Percentiles rank a stretch among this genome's conserved stretches.
These are phyloP conservation scores for Purpureocillium takamizusanense DNA, from an alignment of 2,329 filamentous ascomycete genomes.

Conservation along the genomic window DNA sequence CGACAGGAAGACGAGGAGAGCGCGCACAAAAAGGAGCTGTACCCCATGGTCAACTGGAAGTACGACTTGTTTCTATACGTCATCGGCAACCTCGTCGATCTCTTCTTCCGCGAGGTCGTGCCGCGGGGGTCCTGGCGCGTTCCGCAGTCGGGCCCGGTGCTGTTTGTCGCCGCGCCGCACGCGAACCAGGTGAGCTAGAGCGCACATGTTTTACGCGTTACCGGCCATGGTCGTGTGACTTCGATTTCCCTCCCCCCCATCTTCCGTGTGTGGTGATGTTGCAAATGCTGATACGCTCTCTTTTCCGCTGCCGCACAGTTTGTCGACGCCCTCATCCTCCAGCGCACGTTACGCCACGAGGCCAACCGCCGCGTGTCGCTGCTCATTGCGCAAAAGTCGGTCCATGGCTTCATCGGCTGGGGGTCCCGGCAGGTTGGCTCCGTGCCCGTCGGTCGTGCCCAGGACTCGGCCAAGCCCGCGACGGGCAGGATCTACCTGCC, in stretches of 20 bases:
- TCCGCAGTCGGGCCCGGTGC: constrained; percentile 76
- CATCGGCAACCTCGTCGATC: constrained; percentile 77
- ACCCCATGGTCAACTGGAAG: constrained; percentile 63
- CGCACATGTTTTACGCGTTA: too few species aligned
- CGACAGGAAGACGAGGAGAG: background rate
- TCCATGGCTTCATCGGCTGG: constrained; percentile 86
- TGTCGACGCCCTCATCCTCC: constrained; percentile 87
- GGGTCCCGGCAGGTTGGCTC: constrained; percentile 77
- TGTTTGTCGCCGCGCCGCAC: constrained; percentile 94
- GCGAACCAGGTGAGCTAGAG: constrained; percentile 87
- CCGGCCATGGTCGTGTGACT: constrained; percentile 7
- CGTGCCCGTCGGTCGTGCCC: constrained; percentile 85
- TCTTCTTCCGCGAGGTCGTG: constrained; percentile 97
- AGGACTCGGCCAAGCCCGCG: constrained; percentile 77
- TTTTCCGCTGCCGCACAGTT: constrained; percentile 56
- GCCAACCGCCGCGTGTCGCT: constrained; percentile 83
- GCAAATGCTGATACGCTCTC: background rate
- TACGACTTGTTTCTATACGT: constrained; percentile 72
- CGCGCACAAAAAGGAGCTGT: constrained; percentile 42
- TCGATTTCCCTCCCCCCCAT: background rate
- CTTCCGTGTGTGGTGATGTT: background rate
- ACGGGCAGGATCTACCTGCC: constrained; percentile 79
- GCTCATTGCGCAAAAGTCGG: constrained; percentile 91
- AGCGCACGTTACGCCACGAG: constrained; percentile 81
- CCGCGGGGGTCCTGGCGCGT: constrained; percentile 93